These are phyloP conservation scores for Cladophialophora carrionii DNA, from an alignment of 2,329 filamentous ascomycete species.

Conservation along the genomic window DNA sequence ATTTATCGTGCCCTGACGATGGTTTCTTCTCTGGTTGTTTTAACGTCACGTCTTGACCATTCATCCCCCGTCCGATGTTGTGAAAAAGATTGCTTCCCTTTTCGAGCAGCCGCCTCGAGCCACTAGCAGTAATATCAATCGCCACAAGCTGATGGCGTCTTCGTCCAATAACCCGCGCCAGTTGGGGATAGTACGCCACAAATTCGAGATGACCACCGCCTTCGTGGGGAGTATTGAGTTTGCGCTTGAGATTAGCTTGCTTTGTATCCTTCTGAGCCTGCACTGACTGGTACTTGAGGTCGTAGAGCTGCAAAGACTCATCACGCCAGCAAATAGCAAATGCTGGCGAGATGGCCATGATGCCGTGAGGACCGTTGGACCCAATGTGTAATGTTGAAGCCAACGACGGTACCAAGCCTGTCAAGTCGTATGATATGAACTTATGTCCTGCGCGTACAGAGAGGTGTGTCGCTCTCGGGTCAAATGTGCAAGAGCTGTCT, in stretches of 20 bases:
- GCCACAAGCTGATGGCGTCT: slow-evolving; percentile 49
- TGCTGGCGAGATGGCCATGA: slow-evolving; percentile 26
- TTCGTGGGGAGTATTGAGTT: slow-evolving; percentile 31
- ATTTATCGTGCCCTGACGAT: slow-evolving; percentile 28
- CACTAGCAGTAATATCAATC: slow-evolving; percentile 46
- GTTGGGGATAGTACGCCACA: slow-evolving; percentile 51
- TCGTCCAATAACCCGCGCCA: slow-evolving; percentile 49
- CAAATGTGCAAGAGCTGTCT: slow-evolving; percentile 18
- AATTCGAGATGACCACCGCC: slow-evolving; percentile 43
- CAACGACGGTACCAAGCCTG: slow-evolving; percentile 37
- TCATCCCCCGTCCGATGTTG: slow-evolving; percentile 31
- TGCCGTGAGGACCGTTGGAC: slow-evolving; percentile 18
- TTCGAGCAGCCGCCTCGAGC: slow-evolving; percentile 36
- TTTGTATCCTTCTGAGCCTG: slow-evolving; percentile 48
- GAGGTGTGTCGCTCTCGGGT: slow-evolving; percentile 24
- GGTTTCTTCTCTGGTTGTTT: slow-evolving; percentile 1
- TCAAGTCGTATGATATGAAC: slow-evolving; percentile 48
- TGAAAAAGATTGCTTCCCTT: slow-evolving; percentile 29
- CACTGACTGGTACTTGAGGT: slow-evolving; percentile 53
- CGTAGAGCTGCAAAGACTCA: slow-evolving; percentile 51
- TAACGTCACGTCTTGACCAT: background rate
- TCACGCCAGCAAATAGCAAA: slow-evolving; percentile 47
- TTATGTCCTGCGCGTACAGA: slow-evolving; percentile 20
- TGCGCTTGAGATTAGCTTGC: slow-evolving; percentile 37
- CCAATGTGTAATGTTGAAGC: slow-evolving; percentile 20